Conservation (phyloP, 805 yeast genomes). For the Lipomyces chichibuensis region DNA sequence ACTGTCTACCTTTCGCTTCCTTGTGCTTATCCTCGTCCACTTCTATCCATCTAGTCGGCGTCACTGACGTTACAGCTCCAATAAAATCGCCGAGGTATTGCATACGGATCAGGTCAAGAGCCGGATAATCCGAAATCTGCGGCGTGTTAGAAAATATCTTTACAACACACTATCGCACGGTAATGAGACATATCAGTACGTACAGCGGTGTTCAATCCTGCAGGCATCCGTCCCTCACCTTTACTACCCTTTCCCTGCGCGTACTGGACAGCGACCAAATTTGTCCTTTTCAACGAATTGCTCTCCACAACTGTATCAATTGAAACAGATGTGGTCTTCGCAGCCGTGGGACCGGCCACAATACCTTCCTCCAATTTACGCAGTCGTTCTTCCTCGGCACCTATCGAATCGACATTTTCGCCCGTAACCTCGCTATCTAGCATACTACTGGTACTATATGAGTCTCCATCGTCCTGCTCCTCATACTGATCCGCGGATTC, state of each 20-base stretch:
- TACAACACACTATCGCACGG: constrained; percentile 7
- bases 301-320: not conserved
- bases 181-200: not conserved
- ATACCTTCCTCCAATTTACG: constrained; percentile 6
- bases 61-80: constrained; percentile 13
- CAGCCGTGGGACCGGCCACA: not conserved
- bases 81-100: constrained; percentile 17
- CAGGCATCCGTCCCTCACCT: not conserved
- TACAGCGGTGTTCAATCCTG: constrained; percentile 10
- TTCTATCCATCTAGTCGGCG: constrained; percentile 2
- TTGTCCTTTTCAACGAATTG: not conserved
- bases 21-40: not conserved
- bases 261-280: not conserved
- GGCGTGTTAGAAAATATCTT: not conserved
- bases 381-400: constrained; percentile 17
- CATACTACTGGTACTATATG: not conserved
- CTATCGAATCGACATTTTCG: constrained; percentile 3
- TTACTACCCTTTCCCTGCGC: not conserved
- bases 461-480: not conserved
- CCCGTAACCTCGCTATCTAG: not conserved
- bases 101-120: constrained; percentile 10
- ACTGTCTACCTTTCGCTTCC: not conserved
- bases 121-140: constrained; percentile 14
- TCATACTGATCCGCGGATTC: not conserved
- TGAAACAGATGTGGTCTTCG: not conserved